Evolutionary conservation across 129 eudicot species (phyloP).

Genomic region (Ambrosia artemisiifolia): DNA sequence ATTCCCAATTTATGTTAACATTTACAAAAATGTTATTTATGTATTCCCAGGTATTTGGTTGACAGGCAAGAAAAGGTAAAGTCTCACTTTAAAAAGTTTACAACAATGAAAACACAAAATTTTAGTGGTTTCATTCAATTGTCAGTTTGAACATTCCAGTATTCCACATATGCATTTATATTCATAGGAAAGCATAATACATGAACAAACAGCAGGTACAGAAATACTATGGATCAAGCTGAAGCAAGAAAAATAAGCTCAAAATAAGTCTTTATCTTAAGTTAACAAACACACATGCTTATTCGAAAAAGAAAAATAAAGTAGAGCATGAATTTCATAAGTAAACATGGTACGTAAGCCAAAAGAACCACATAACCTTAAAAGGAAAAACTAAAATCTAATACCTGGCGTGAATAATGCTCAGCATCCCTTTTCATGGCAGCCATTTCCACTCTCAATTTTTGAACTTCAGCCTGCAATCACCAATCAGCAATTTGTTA

Average conservation of each 20-base stretch:
- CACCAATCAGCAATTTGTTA: neutral
- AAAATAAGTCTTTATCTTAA: neutral
- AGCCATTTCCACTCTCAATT: conserved; percentile 96
- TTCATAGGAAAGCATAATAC: neutral
- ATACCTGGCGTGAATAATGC: conserved; percentile 95
- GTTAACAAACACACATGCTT: neutral
- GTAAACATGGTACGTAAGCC: neutral
- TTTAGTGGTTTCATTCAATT: neutral
- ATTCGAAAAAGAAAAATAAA: neutral
- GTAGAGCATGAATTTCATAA: neutral
- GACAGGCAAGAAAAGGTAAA: neutral
- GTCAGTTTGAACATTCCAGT: neutral
- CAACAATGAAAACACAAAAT: neutral
- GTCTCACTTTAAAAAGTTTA: neutral
- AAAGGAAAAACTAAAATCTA: conserved; percentile 13
- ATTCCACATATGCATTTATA: neutral
- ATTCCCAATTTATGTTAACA: neutral
- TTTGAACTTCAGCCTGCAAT: conserved; percentile 89
- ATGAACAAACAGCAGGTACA: neutral
- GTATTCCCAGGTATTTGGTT: conserved; percentile 4
- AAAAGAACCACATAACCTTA: neutral
- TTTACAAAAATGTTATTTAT: neutral
- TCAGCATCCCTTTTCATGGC: conserved; percentile 99
- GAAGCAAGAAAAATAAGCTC: neutral
- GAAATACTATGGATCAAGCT: neutral